These are phyloP conservation scores for Rosellinia necatrix DNA, from an alignment of 2,329 filamentous ascomycete species.

Conservation along the genomic window DNA sequence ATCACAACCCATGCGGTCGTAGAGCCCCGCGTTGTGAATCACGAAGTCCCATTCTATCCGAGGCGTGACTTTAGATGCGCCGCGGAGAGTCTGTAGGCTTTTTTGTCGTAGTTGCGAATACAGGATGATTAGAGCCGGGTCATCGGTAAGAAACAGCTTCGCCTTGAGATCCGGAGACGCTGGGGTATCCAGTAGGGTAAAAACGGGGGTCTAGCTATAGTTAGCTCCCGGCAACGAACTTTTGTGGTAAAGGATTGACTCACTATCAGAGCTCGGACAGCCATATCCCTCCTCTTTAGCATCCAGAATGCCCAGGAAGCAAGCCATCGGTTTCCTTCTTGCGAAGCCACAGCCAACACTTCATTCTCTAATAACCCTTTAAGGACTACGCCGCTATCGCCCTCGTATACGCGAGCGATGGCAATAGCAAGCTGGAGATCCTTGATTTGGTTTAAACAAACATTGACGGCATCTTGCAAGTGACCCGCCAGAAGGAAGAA, in stretches of 20 bases:
- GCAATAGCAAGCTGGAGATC: slow-evolving; percentile 91
- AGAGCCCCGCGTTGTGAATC: slow-evolving; percentile 80
- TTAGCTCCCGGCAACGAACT: not conserved
- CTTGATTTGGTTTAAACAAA: slow-evolving; percentile 84
- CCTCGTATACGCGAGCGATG: slow-evolving; percentile 85
- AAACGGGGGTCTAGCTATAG: slow-evolving; percentile 69
- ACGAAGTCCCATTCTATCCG: slow-evolving; percentile 88
- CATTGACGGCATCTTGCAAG: slow-evolving; percentile 80
- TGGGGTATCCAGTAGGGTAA: slow-evolving; percentile 71
- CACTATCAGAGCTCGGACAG: slow-evolving; percentile 81
- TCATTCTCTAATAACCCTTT: slow-evolving; percentile 77
- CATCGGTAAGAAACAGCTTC: slow-evolving; percentile 84
- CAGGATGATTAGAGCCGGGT: slow-evolving; percentile 84
- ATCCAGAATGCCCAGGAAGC: slow-evolving; percentile 97
- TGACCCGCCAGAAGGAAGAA: slow-evolving; percentile 93
- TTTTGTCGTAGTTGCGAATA: slow-evolving; percentile 85
- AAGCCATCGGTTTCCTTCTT: slow-evolving; percentile 88
- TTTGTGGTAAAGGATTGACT: slow-evolving; percentile 41
- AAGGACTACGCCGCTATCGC: slow-evolving; percentile 77
- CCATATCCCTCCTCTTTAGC: slow-evolving; percentile 78
- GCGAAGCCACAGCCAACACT: slow-evolving; percentile 75
- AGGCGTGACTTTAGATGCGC: slow-evolving; percentile 80
- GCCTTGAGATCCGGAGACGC: slow-evolving; percentile 72
- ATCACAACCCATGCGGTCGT: slow-evolving; percentile 92
- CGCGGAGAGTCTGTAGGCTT: slow-evolving; percentile 80